A percentile compares a stretch with the other conserved stretches of the same genome.
These are phyloP conservation scores for Hypoxylon trugodes DNA, from an alignment of 495 filamentous ascomycete species.

Conservation along the genomic window DNA sequence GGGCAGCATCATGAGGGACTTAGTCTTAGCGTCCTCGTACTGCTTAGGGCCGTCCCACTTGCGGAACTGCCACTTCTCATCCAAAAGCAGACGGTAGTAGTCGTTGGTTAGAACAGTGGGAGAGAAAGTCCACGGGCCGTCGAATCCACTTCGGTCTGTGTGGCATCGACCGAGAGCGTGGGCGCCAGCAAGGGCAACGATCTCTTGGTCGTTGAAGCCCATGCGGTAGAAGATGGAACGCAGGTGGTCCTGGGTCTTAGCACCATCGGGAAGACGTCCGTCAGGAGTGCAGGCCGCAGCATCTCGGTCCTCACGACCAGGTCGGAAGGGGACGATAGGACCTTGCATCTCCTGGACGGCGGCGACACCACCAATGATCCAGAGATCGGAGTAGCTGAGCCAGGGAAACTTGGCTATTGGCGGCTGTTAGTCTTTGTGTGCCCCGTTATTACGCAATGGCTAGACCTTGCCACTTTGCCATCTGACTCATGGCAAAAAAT, in stretches of 20 bases:
- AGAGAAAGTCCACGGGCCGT: slow-evolving; percentile 95
- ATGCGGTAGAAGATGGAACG: slow-evolving; percentile 94
- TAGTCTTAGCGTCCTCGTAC: slow-evolving; percentile 84
- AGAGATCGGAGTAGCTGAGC: slow-evolving; percentile 96
- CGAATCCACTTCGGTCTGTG: slow-evolving; percentile 85
- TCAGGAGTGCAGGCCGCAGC: slow-evolving; percentile 91
- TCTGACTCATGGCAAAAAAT: neutral
- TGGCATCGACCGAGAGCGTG: slow-evolving; percentile 96
- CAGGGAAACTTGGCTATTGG: slow-evolving; percentile 80
- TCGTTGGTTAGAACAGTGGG: slow-evolving; percentile 95
- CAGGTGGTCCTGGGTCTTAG: slow-evolving; percentile 82
- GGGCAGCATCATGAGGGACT: slow-evolving; percentile 96
- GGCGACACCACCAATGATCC: slow-evolving; percentile 87
- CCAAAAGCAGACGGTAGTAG: slow-evolving; percentile 84
- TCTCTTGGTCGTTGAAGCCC: slow-evolving; percentile 98
- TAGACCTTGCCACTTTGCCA: neutral
- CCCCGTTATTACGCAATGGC: neutral
- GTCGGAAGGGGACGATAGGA: slow-evolving; percentile 86
- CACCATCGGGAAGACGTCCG: slow-evolving; percentile 90
- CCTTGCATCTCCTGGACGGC: slow-evolving; percentile 97
- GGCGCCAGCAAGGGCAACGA: slow-evolving; percentile 88
- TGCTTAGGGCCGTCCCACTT: slow-evolving; percentile 93
- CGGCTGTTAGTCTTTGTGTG: slow-evolving; percentile 47
- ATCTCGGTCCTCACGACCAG: slow-evolving; percentile 85
- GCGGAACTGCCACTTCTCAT: slow-evolving; percentile 90